Evolutionary conservation across 192 early-diverging fungal species (phyloP).

Genomic region (Linnemannia hyalina): DNA sequence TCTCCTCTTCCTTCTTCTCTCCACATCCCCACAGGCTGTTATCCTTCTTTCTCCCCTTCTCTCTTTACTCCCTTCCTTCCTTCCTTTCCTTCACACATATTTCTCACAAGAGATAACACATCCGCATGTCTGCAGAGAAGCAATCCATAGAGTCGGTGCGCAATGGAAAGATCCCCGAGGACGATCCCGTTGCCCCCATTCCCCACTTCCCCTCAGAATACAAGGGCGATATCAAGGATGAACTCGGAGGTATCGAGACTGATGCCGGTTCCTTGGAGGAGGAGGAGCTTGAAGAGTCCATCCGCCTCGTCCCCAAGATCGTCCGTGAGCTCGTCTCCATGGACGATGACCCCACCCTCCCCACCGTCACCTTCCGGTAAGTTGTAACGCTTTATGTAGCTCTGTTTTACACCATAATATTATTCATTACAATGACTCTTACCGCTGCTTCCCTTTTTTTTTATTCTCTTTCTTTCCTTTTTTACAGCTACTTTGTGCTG

Average conservation of each 20-base stretch:
- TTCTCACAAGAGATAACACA: neutral
- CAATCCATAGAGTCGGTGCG: neutral
- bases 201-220: slow-evolving; percentile 46
- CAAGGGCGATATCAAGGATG: slow-evolving; percentile 43
- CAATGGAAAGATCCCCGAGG: slow-evolving; percentile 21
- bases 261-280: slow-evolving; percentile 47
- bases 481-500: slow-evolving; percentile 48
- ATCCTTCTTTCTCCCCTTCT: neutral
- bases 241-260: slow-evolving; percentile 24
- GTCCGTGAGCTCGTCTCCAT: slow-evolving; percentile 58
- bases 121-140: slow-evolving; percentile 17
- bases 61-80: neutral
- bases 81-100: neutral
- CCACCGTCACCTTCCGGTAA: slow-evolving; percentile 59
- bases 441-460: neutral
- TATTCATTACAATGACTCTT: neutral
- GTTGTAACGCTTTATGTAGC: neutral
- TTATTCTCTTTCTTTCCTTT: neutral
- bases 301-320: slow-evolving; percentile 52
- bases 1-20: neutral
- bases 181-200: slow-evolving; percentile 51
- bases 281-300: slow-evolving; percentile 46
- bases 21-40: neutral
- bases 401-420: neutral
- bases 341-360: slow-evolving; percentile 57